A percentile compares a stretch with the other conserved stretches of the same genome.
Conservation (phyloP, 108 stramenopile species). For the Skeletonema costatum region DNA sequence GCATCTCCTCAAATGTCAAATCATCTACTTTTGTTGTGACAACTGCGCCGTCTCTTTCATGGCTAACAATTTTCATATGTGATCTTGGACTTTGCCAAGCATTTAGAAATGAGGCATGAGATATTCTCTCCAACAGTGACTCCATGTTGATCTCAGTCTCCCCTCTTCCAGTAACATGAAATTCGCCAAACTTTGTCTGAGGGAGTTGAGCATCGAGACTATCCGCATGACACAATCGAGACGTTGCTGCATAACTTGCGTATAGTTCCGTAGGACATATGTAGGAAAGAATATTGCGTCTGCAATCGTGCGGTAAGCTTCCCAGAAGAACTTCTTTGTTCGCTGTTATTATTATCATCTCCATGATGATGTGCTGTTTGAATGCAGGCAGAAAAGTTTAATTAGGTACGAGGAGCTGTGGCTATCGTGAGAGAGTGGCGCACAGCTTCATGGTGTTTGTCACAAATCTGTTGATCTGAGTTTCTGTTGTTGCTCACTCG, state of each 20-base stretch:
- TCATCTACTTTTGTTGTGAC: constrained; percentile 8
- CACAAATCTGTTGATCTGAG: too few relatives aligned
- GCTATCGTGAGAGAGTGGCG: too few relatives aligned
- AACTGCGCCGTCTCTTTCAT: constrained; percentile 8
- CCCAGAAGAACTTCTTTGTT: neutral
- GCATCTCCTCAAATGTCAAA: constrained; percentile 24
- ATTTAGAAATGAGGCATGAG: constrained; percentile 7
- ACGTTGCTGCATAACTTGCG: constrained; percentile 8
- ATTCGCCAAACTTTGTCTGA: constrained; percentile 16
- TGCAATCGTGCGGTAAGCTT: constrained; percentile 12
- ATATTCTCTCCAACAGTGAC: constrained; percentile 7
- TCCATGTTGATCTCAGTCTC: constrained; percentile 21
- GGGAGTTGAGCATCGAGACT: constrained; percentile 15
- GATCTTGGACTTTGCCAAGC: constrained; percentile 16
- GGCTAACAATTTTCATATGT: constrained; percentile 22
- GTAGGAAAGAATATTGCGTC: constrained; percentile 10
- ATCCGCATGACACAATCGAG: constrained; percentile 6
- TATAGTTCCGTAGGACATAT: constrained; percentile 17
- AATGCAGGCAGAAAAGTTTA: too few relatives aligned
- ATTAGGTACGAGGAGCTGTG: too few relatives aligned
- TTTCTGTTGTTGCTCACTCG: too few relatives aligned
- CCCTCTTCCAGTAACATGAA: neutral
- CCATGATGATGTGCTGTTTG: too few relatives aligned
- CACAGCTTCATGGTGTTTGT: too few relatives aligned
- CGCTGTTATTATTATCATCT: neutral